Conservation (phyloP, 2,329 filamentous ascomycete genomes). For the Xylogone sp. region DNA sequence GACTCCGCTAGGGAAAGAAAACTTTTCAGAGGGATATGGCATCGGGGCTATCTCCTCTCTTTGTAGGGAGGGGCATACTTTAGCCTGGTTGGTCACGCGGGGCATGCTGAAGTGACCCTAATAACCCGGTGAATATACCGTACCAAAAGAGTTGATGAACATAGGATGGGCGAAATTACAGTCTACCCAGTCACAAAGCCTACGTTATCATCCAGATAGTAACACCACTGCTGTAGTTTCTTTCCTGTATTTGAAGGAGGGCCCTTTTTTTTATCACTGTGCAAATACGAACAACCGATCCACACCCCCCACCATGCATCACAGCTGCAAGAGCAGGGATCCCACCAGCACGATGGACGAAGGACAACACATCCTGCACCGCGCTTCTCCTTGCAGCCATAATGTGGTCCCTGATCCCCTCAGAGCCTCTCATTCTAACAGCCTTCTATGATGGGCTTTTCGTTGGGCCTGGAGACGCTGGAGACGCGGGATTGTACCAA, state of each 20-base stretch:
- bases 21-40: neutral
- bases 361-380: conserved; percentile 20
- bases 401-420: neutral
- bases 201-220: too few relatives aligned
- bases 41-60: too few relatives aligned
- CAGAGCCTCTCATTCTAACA: conserved; percentile 14
- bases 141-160: too few relatives aligned
- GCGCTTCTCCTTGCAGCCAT: conserved; percentile 12
- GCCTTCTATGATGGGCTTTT: conserved; percentile 23
- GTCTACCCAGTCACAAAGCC: neutral
- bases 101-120: too few relatives aligned
- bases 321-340: conserved; percentile 19
- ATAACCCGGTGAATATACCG: too few relatives aligned
- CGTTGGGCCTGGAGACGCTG: conserved; percentile 25
- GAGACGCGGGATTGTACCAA: conserved; percentile 18
- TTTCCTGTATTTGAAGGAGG: too few relatives aligned
- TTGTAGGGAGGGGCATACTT: neutral
- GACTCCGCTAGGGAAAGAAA: neutral
- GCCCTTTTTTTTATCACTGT: neutral
- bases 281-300: conserved; percentile 10
- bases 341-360: conserved; percentile 18
- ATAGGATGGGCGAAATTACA: neutral
- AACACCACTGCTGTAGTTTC: neutral
- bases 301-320: conserved; percentile 14
- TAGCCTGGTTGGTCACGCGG: neutral